Evolutionary conservation across 225 moss, liverwort and hornwort genomes (phyloP).

Genomic region (Ulota crispa): DNA sequence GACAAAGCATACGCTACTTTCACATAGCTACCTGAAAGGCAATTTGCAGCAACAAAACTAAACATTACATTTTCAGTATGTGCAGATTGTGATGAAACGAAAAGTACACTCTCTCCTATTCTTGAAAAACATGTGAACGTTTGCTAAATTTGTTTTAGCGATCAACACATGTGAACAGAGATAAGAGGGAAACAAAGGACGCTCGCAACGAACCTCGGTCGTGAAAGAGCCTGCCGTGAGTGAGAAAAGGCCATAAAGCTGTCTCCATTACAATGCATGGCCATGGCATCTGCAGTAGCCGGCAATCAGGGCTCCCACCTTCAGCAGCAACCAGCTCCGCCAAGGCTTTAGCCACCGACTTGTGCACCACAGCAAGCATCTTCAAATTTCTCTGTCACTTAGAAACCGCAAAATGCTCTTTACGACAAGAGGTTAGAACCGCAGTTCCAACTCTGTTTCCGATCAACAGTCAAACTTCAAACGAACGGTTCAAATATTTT

Average conservation of each 20-base stretch:
- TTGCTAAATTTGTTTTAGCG: background rate
- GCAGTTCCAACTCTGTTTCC: background rate
- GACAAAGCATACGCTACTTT: background rate
- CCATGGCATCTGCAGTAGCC: slow-evolving; percentile 52
- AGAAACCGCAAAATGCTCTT: background rate
- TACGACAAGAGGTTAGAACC: background rate
- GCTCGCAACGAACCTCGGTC: slow-evolving; percentile 57
- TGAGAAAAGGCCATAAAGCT: slow-evolving; percentile 80
- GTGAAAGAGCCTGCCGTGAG: slow-evolving; percentile 57
- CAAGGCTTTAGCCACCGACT: slow-evolving; percentile 69
- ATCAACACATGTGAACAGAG: background rate
- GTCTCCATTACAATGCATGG: slow-evolving; percentile 65
- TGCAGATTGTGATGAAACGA: background rate
- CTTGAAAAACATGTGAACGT: background rate
- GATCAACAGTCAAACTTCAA: background rate
- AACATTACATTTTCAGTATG: background rate
- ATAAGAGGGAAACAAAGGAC: background rate
- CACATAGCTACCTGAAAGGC: background rate
- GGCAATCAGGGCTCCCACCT: slow-evolving; percentile 31
- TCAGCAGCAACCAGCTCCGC: slow-evolving; percentile 65
- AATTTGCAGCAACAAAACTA: background rate
- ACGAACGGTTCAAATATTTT: too few species aligned
- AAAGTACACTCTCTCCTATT: background rate
- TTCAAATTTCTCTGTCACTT: slow-evolving; percentile 19
- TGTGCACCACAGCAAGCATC: slow-evolving; percentile 87